Conservation (phyloP, 768 basidiomycete genomes). For the Boletus sp. region DNA sequence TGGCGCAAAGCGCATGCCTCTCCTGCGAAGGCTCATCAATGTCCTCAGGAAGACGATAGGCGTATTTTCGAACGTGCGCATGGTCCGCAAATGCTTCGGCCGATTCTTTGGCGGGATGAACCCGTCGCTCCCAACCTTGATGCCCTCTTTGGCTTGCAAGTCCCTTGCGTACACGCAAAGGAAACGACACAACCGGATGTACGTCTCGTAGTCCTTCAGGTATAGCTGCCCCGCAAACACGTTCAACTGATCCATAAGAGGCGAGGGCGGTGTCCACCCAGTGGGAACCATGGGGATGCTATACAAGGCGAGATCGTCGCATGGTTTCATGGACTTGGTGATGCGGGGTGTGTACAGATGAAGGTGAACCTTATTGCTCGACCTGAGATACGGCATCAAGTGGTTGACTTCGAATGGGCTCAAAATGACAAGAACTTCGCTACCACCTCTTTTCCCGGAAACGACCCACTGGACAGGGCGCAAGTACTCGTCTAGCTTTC, state of each 20-base stretch:
- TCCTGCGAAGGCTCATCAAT: neutral
- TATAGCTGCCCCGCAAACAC: neutral
- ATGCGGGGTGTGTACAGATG: neutral
- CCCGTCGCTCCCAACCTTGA: slow-evolving; percentile 10
- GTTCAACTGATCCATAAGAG: neutral
- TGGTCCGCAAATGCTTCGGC: neutral
- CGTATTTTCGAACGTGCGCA: slow-evolving; percentile 30
- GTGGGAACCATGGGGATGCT: neutral
- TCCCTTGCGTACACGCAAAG: slow-evolving; percentile 4
- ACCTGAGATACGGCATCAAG: slow-evolving; percentile 37
- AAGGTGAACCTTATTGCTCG: neutral
- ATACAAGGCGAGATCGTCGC: neutral
- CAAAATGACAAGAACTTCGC: neutral
- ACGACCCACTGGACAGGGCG: neutral
- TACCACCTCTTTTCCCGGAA: neutral
- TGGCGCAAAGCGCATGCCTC: neutral
- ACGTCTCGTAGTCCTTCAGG: neutral
- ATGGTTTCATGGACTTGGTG: neutral
- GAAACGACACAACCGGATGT: neutral
- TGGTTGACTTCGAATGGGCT: slow-evolving; percentile 33
- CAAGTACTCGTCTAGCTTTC: neutral
- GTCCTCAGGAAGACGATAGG: slow-evolving; percentile 12
- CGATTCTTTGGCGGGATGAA: slow-evolving; percentile 14
- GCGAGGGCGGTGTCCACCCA: neutral
- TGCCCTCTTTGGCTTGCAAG: neutral